Conservation (phyloP, 371 early-diverging fungal genomes). For the Thermomucor indicae-seudaticae region DNA sequence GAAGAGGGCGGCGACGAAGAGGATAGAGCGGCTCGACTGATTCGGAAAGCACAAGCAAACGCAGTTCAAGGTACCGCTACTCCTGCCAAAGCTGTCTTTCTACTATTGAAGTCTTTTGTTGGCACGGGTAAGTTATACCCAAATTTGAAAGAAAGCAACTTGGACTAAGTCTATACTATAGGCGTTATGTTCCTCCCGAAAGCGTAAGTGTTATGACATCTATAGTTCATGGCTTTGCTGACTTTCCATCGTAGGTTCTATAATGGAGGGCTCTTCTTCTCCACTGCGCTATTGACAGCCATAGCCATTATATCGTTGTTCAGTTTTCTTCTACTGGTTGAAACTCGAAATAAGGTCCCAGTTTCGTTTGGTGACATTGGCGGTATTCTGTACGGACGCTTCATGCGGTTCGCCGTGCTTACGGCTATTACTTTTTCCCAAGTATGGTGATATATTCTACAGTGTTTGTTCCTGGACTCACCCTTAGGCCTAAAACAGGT, state of each 20-base stretch:
- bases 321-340: constrained; percentile 63
- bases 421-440: constrained; percentile 70
- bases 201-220: constrained; percentile 33
- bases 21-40: constrained; percentile 43
- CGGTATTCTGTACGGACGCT: constrained; percentile 61
- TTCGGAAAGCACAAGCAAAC: constrained; percentile 52
- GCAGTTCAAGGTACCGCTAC: constrained; percentile 74
- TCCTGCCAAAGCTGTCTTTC: constrained; percentile 77
- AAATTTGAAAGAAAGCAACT: constrained; percentile 20
- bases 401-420: constrained; percentile 62
- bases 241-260: constrained; percentile 40
- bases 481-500: constrained; percentile 32
- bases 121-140: constrained; percentile 55
- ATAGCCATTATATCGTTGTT: constrained; percentile 59
- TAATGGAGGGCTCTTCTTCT: constrained; percentile 67
- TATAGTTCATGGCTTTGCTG: background rate
- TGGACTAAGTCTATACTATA: background rate
- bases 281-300: constrained; percentile 43
- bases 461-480: background rate
- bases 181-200: constrained; percentile 76
- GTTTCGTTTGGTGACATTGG: constrained; percentile 83
- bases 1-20: constrained; percentile 18
- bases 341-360: constrained; percentile 49
- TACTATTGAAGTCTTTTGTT: constrained; percentile 83
- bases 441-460: constrained; percentile 27